A percentile compares a stretch with the other conserved stretches of the same genome.
Conservation (phyloP, 2,329 filamentous ascomycete genomes). For the Aphanocladium album region DNA sequence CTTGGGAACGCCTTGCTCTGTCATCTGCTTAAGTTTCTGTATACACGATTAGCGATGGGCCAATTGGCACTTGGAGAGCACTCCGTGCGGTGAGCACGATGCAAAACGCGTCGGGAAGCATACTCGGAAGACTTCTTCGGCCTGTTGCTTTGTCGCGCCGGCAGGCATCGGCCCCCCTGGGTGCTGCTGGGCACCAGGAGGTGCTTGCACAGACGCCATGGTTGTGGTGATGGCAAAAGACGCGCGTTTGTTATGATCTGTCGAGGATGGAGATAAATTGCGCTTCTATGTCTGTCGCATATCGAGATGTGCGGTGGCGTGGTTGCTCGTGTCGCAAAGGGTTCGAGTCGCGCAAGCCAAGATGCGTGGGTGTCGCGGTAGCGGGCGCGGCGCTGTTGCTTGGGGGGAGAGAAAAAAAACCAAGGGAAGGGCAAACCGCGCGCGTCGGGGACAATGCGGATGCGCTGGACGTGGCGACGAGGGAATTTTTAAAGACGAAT, state of each 20-base stretch:
- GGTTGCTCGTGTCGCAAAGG: conserved; percentile 20
- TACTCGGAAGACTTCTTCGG: conserved; percentile 70
- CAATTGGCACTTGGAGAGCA: background rate
- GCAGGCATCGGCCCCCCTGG: conserved; percentile 57
- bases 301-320: conserved; percentile 25
- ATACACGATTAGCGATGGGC: background rate
- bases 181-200: conserved; percentile 64
- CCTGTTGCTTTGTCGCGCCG: conserved; percentile 69
- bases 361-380: conserved; percentile 4
- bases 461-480: conserved; percentile 4
- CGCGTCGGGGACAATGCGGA: conserved; percentile 5
- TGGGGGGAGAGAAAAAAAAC: conserved; percentile 16
- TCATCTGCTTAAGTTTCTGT: conserved; percentile 87
- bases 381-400: background rate
- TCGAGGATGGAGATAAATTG: conserved; percentile 19
- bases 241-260: conserved; percentile 21
- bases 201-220: conserved; percentile 79
- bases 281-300: conserved; percentile 33
- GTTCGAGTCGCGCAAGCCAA: conserved; percentile 5
- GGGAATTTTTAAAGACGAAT: conserved; percentile 4
- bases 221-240: conserved; percentile 29
- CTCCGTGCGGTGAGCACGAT: conserved; percentile 7
- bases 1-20: conserved; percentile 71
- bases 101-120: conserved; percentile 20
- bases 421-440: conserved; percentile 9